These are phyloP conservation scores for Backusella circina DNA, from an alignment of 192 early-diverging fungal genomes.

Conservation along the genomic window DNA sequence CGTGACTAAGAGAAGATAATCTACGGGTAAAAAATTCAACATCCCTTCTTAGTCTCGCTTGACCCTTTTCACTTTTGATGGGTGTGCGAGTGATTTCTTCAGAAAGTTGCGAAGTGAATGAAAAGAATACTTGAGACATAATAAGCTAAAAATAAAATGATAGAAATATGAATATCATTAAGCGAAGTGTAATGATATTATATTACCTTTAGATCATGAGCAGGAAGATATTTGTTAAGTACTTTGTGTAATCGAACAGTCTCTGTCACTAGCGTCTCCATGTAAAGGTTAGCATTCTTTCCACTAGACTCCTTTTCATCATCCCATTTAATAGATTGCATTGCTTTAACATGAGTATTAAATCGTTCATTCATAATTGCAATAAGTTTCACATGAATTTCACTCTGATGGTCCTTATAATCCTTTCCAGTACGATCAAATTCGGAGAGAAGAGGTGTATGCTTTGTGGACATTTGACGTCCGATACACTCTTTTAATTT, in stretches of 20 bases:
- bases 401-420: constrained; percentile 86
- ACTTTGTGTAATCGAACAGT: constrained; percentile 89
- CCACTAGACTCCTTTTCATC: constrained; percentile 16
- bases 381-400: constrained; percentile 88
- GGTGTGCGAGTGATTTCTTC: constrained; percentile 58
- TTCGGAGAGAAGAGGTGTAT: constrained; percentile 78
- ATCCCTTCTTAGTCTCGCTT: constrained; percentile 74
- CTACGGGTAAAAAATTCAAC: constrained; percentile 67
- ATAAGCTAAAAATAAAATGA: constrained; percentile 43
- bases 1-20: constrained; percentile 61
- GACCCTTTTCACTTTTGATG: constrained; percentile 54
- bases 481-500: constrained; percentile 73
- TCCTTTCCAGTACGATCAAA: constrained; percentile 86
- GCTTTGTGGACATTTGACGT: constrained; percentile 69
- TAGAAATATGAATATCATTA: background rate
- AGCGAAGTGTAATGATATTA: background rate
- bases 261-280: constrained; percentile 88
- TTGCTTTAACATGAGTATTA: constrained; percentile 68
- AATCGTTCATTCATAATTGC: constrained; percentile 94
- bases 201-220: constrained; percentile 64
- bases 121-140: constrained; percentile 74
- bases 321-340: constrained; percentile 62
- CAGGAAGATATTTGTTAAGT: constrained; percentile 79
- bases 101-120: constrained; percentile 74
- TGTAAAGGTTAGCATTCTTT: constrained; percentile 52